Base-by-base conservation (phyloP, 2,329 filamentous ascomycete genomes). In the Boeremia lycopersici region DNA sequence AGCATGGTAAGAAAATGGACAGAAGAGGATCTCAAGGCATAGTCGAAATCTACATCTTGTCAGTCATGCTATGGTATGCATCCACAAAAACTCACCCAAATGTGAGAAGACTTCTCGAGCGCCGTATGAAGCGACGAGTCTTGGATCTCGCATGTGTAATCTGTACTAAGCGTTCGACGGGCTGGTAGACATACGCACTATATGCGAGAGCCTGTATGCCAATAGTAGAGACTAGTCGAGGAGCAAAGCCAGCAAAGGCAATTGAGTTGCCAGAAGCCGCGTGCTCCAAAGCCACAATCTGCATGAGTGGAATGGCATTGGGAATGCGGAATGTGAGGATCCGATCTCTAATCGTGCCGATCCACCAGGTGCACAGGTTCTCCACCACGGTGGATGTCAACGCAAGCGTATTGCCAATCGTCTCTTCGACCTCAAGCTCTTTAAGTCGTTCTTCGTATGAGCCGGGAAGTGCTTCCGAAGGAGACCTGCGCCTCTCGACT, bases 401-500 rank as follows among this genome's bases (percentile, higher is more conserved):
- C n/a, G 64, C 62, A 19, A 74, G 48, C 1, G 45, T 46, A 45
- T 68, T 68, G 31, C 72, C 72, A 12, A 60, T 61, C 0, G 57
- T 65, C 34, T 74, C 68, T 49, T 75, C 72, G 6, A 62, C 57
- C 13, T 73, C 69, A 8, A 74, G 58, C 46, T 62, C 49, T 17
- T 69, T 63, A n/a, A 73, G 25, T 12, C 64, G 67, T 26, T 69
- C 62, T 40, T 68, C 60, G 30, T 64, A 68, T 2, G 67, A 59
- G 31, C 66, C 67, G 5, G 70, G 65, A 23, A 72, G 63, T 7
- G 57, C 61, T 15, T 68, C 60, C 13, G 63, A 60, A 4, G 67
- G 67, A 25, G 67, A 63, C 13, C 48, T 61, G 9, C 67, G 75
- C 53, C 75, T 68, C 61, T 79, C 77, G 0, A 81, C 76, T 1